Evolutionary conservation across 1,139 yeast species (phyloP), one percentile per base, ranked within the genome.

Genomic region (Candida neerlandica): DNA sequence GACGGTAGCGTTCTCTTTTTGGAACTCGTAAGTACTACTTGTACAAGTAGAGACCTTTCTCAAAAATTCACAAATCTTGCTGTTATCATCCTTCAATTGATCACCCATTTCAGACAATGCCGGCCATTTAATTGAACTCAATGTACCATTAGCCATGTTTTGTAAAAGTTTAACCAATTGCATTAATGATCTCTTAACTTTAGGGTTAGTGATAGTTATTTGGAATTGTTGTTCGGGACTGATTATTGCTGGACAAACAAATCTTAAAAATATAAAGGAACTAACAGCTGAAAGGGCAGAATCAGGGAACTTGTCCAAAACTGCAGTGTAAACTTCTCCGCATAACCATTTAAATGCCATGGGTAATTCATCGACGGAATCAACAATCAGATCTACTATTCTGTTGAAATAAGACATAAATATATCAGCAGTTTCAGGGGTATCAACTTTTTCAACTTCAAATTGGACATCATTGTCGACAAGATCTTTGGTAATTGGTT

Each of bases 201-300:
- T 77, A 5, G 67, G 69, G 58, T 58, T 74, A 5, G 74, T 67
- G 32, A 81, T 73, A 21, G 73, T 73, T 48, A 86, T 82, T 45
- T 66, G 70, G 50, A 76, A 71, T 51, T 69, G 73, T 3, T 90
- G 78, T 55, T 89, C 96, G 0, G 98, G 97, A 42, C 94, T 86
- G 12, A 92, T 92, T 53, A 94, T 84, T 0, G 96, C 96, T 7
- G 99, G 98, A 62, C 96, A 91, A 54, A 90, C 80, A 58, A 89
- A 86, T 53, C 98, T 76, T 56, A 94, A 73, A 62, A 94, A 92
- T 47, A 92, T 73, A 62, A 89, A 92, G 0, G 96, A 91, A 0
- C 97, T 97, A 34, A 91, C 89, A 0, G 96, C 95, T 35, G 84
- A 77, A 45, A 77, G 67, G 41, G 83, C 84, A 48, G 87, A 80